These are phyloP conservation scores for Thoreauomyces humboldtii DNA, from an alignment of 192 early-diverging fungal genomes.

Conservation along the genomic window DNA sequence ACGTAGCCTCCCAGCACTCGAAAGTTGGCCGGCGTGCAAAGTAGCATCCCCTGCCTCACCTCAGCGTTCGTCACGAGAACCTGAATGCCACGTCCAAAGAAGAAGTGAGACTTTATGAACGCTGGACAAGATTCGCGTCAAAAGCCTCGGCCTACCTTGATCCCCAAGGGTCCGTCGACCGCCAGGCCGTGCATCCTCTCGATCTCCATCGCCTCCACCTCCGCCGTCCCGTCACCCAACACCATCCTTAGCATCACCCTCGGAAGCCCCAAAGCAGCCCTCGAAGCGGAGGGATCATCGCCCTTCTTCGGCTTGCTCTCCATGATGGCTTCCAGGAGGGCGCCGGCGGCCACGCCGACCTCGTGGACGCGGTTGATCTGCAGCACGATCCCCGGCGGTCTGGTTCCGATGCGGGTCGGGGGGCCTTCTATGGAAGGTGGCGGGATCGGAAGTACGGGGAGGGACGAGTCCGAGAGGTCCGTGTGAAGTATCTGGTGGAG, in stretches of 20 bases:
- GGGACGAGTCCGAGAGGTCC: no score
- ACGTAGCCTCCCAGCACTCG: slow-evolving; percentile 18
- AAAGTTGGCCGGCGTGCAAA: slow-evolving; percentile 10
- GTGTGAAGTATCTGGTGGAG: no score
- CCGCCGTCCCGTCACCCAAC: slow-evolving; percentile 15
- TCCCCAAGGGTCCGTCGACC: slow-evolving; percentile 4
- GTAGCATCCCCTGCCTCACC: slow-evolving; percentile 15
- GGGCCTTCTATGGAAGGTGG: no score
- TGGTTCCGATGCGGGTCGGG: no score
- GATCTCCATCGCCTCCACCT: slow-evolving; percentile 25
- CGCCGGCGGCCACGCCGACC: slow-evolving; percentile 18
- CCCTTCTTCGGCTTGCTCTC: slow-evolving; percentile 26
- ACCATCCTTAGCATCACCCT: slow-evolving; percentile 17
- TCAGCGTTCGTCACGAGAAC: slow-evolving; percentile 11
- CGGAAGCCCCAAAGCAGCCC: slow-evolving; percentile 3
- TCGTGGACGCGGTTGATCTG: slow-evolving; percentile 24
- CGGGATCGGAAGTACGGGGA: no score
- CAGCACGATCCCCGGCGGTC: slow-evolving; percentile 21
- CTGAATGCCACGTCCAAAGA: neutral
- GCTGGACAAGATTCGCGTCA: neutral
- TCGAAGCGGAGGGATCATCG: neutral
- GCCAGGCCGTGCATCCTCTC: slow-evolving; percentile 6
- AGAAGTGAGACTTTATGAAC: no score
- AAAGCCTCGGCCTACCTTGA: slow-evolving; percentile 1
- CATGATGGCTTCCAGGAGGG: slow-evolving; percentile 9